Evolutionary conservation across 2,329 filamentous ascomycete species (phyloP).

Genomic region (Hysterium pulicare): DNA sequence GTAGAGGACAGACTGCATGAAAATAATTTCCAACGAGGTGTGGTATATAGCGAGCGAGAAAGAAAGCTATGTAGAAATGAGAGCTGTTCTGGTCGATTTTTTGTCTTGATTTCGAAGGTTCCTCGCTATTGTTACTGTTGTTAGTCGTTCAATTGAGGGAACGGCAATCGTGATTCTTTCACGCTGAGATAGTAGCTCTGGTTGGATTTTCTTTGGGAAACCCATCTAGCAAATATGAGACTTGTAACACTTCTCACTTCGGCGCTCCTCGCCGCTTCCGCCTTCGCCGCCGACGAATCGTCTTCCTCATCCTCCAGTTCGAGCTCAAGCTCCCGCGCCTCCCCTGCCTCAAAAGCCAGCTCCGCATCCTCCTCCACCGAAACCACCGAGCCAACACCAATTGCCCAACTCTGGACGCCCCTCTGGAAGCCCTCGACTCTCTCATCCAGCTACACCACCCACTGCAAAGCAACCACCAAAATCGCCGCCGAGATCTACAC

Average conservation of each 20-base stretch:
- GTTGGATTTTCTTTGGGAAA: neutral
- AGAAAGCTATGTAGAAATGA: neutral
- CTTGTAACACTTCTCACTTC: slow-evolving; percentile 18
- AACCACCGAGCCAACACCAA: slow-evolving; percentile 21
- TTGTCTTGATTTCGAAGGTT: no score
- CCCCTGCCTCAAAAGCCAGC: slow-evolving; percentile 10
- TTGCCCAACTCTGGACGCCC: slow-evolving; percentile 29
- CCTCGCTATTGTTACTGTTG: no score
- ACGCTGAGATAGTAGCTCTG: no score
- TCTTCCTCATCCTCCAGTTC: neutral
- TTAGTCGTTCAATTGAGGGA: no score
- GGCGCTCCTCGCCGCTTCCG: slow-evolving; percentile 18
- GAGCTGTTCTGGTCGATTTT: no score
- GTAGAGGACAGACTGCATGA: slow-evolving; percentile 1
- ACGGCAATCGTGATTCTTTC: no score
- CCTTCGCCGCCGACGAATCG: slow-evolving; percentile 13
- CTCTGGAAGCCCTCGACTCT: slow-evolving; percentile 24
- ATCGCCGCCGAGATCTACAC: slow-evolving; percentile 29
- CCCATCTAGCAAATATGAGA: slow-evolving; percentile 16
- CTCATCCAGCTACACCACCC: slow-evolving; percentile 15
- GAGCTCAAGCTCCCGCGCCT: slow-evolving; percentile 3
- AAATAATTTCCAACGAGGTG: no score
- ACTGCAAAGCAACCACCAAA: slow-evolving; percentile 17
- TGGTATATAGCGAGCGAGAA: no score
- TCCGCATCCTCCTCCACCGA: slow-evolving; percentile 11